These are phyloP conservation scores for Trichothecium roseum DNA, from an alignment of 2,329 filamentous ascomycete genomes.

Conservation along the genomic window DNA sequence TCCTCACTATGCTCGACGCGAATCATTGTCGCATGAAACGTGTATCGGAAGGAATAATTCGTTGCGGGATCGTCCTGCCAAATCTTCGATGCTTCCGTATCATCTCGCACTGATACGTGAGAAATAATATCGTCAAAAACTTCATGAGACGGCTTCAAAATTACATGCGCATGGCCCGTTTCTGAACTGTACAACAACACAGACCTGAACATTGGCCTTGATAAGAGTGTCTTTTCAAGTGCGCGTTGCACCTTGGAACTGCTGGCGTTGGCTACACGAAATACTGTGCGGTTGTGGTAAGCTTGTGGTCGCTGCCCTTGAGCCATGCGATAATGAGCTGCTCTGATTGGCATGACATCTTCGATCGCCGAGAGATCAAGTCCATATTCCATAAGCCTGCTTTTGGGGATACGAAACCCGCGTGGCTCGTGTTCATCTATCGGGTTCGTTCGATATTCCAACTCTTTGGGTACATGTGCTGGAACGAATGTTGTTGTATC, in stretches of 20 bases:
- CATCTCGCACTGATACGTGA: conserved; percentile 10
- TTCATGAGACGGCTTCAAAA: conserved; percentile 10
- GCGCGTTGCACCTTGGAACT: conserved; percentile 14
- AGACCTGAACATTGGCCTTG: conserved; percentile 18
- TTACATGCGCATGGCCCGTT: conserved; percentile 14
- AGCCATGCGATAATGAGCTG: conserved; percentile 17
- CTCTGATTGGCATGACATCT: conserved; percentile 17
- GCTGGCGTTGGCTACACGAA: conserved; percentile 12
- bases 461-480: too few relatives aligned
- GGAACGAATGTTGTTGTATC: too few relatives aligned
- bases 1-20: conserved; percentile 7
- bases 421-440: too few relatives aligned
- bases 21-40: conserved; percentile 18
- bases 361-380: conserved; percentile 14
- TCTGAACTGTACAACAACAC: conserved; percentile 12
- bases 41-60: conserved; percentile 14
- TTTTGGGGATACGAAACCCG: background rate
- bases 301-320: conserved; percentile 21
- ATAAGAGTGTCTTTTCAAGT: conserved; percentile 15
- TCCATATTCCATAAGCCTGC: background rate
- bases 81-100: conserved; percentile 10
- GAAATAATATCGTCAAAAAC: conserved; percentile 17
- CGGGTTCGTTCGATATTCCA: too few relatives aligned
- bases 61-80: conserved; percentile 11
- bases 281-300: conserved; percentile 21